Base-by-base conservation (phyloP, 2,329 filamentous ascomycete species). In the Trichoderma sp. region DNA sequence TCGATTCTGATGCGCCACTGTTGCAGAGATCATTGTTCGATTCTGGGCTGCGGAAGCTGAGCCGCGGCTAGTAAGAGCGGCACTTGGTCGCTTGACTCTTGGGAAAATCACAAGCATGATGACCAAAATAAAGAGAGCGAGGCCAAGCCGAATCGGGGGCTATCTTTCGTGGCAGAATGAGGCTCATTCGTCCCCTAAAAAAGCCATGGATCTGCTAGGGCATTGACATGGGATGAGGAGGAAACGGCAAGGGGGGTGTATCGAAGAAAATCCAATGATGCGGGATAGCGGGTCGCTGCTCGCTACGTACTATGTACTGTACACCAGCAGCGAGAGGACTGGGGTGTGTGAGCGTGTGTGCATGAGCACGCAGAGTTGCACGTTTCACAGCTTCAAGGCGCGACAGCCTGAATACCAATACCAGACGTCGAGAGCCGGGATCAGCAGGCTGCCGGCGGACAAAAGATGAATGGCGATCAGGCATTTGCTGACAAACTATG, bases 121-220 rank as follows among this genome's bases (percentile, higher is more conserved):
- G 42, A 54, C 17, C 29, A 34, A 34, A 32, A 19, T 19, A 52
- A 52, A 42, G 37, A 52, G n/a, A 22, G 19, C 12, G 25, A 19
- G 42, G 22, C 54, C 54, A 58, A 35, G 29, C 64, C 64, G 9
- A 8, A 39, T 58, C 37, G 42, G 54, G 64, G 54, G 54, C 22
- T 59, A 67, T 58, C 56, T 67, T 67, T 67, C 64, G 19, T 15
- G 5, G 13, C 17, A 34, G 54, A 32, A 53, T 67, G 53, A 67
- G 54, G 54, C 64, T 67, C 56, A 59, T 67, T 52, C 42, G 42
- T 59, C 54, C 19, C 50, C 64, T 59, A 59, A 52, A 58, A 58
- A 52, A 67, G 54, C 54, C 32, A 52, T 59, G 56, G 42, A 59
- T 59, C 54, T 67, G 45, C 64, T 42, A 39, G 64, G 54, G 53